Conservation (phyloP, 1,284 basidiomycete genomes). For the Cryptococcus amylolentus region DNA sequence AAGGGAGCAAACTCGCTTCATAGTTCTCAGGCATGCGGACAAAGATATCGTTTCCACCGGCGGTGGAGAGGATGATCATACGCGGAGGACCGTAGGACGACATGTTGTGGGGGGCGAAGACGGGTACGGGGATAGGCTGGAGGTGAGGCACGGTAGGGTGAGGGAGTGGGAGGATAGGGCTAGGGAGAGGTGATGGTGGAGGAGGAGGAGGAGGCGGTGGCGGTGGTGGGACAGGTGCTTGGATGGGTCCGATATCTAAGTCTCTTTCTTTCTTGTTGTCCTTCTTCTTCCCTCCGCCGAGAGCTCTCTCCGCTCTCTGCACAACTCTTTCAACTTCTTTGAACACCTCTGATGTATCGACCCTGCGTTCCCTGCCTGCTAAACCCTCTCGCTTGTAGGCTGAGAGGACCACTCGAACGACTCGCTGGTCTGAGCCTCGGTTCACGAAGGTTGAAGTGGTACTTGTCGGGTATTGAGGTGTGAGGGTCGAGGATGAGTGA, state of each 20-base stretch:
- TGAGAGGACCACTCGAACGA: neutral
- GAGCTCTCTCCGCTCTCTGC: neutral
- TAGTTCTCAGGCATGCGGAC: slow-evolving; percentile 34
- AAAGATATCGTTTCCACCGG: slow-evolving; percentile 31
- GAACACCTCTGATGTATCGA: neutral
- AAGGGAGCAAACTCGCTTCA: slow-evolving; percentile 28
- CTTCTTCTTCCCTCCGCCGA: slow-evolving; percentile 5
- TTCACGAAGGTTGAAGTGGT: too few species aligned
- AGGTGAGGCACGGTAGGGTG: neutral
- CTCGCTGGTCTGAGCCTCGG: too few species aligned
- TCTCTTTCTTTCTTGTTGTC: slow-evolving; percentile 8
- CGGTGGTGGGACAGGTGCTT: neutral
- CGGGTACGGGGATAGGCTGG: neutral
- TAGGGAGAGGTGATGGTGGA: neutral
- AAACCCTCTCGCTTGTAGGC: neutral
- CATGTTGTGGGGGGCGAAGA: slow-evolving; percentile 9
- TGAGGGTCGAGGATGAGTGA: too few species aligned
- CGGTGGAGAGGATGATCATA: slow-evolving; percentile 34
- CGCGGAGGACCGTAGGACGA: slow-evolving; percentile 23
- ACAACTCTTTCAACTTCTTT: neutral
- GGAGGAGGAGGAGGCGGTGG: neutral
- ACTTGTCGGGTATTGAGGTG: too few species aligned
- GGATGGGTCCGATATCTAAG: neutral
- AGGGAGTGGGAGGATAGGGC: neutral
- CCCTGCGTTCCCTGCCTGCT: neutral